A percentile compares a stretch with the other conserved stretches of the same genome.
Conservation (phyloP, 768 basidiomycete genomes). For the Coprinopsis strossmayeri region DNA sequence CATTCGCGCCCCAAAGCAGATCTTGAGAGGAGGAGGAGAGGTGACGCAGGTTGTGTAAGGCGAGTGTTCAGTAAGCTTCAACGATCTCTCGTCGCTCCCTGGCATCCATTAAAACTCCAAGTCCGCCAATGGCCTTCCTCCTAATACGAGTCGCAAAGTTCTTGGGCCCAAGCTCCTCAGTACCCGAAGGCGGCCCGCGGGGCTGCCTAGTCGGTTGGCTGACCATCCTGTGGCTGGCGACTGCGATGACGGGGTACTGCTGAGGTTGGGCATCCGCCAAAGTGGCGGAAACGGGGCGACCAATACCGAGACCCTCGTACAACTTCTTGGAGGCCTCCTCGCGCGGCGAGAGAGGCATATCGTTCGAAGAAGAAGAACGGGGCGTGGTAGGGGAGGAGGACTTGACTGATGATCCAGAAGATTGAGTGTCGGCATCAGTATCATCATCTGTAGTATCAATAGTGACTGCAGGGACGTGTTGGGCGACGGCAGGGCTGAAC, state of each 20-base stretch:
- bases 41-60: constrained; percentile 7
- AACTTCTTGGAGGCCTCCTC: constrained; percentile 84
- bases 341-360: constrained; percentile 68
- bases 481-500: constrained; percentile 46
- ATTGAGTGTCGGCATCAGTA: constrained; percentile 50
- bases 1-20: background rate
- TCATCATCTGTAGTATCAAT: constrained; percentile 48
- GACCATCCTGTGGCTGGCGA: constrained; percentile 49
- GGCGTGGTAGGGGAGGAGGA: constrained; percentile 76
- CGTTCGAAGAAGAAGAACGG: constrained; percentile 58
- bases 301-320: constrained; percentile 85
- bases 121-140: constrained; percentile 76
- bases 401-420: constrained; percentile 54
- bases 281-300: constrained; percentile 50
- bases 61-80: constrained; percentile 51
- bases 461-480: constrained; percentile 49
- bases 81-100: constrained; percentile 74
- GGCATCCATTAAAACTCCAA: constrained; percentile 74
- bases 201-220: constrained; percentile 82
- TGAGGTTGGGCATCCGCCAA: constrained; percentile 32
- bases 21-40: background rate
- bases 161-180: constrained; percentile 81
- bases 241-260: constrained; percentile 27
- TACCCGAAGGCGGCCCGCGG: constrained; percentile 79
- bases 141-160: constrained; percentile 86